Percentiles rank a stretch among this genome's conserved stretches.
phyloP scores from a whole-genome alignment of 2,329 filamentous ascomycete genomes.

The Uncinocarpus reesii region DNA sequence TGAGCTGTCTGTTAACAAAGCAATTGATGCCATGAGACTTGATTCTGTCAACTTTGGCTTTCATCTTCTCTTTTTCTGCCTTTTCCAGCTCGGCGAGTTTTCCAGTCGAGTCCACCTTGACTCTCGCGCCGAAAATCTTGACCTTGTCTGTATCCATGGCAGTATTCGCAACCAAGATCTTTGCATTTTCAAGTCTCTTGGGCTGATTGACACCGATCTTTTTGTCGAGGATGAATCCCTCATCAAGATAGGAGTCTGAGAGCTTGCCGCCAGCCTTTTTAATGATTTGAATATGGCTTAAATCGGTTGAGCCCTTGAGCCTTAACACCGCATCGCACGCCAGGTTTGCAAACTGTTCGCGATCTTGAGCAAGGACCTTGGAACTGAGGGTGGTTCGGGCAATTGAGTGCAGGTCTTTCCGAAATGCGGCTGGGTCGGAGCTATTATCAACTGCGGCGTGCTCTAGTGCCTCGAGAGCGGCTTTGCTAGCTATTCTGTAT shows the following conservation, averaged over 20 bases:
- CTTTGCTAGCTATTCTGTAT: conserved; percentile 90
- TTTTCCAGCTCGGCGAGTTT: conserved; percentile 98
- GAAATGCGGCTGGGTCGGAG: conserved; percentile 70
- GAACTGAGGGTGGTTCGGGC: conserved; percentile 93
- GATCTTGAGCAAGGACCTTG: conserved; percentile 86
- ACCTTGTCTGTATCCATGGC: conserved; percentile 99
- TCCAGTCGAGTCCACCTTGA: conserved; percentile 92
- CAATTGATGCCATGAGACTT: conserved; percentile 99
- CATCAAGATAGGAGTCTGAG: conserved; percentile 92
- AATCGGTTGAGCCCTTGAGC: conserved; percentile 78
- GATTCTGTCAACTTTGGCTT: conserved; percentile 96
- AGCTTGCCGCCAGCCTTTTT: conserved; percentile 98
- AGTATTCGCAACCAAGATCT: conserved; percentile 95
- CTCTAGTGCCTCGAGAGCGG: conserved; percentile 74
- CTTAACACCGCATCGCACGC: conserved; percentile 86
- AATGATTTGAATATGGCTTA: conserved; percentile 98
- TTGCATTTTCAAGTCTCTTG: conserved; percentile 92
- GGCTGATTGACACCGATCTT: conserved; percentile 98
- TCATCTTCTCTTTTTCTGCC: conserved; percentile 99
- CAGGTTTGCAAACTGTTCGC: conserved; percentile 79
- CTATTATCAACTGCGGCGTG: conserved; percentile 82
- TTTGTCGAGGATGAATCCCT: conserved; percentile 98
- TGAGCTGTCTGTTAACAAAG: conserved; percentile 98
- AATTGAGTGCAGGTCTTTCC: conserved; percentile 79
- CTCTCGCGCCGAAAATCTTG: conserved; percentile 95